These are phyloP conservation scores for Hyphopichia khmerensis DNA, from an alignment of 1,139 yeast genomes.

Conservation along the genomic window DNA sequence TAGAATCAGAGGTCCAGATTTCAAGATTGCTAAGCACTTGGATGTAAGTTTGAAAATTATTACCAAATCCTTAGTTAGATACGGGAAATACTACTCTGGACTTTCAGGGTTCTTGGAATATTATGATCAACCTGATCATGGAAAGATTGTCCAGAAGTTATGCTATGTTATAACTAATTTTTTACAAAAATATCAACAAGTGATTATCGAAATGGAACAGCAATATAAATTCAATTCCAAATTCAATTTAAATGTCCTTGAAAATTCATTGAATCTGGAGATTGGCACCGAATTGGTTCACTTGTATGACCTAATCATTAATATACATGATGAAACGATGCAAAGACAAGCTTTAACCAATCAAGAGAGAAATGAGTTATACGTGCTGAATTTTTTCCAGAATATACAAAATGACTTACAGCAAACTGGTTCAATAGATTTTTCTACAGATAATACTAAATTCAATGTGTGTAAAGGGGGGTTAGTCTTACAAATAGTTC, in stretches of 20 bases:
- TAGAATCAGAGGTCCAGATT: slow-evolving; percentile 69
- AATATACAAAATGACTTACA: slow-evolving; percentile 42
- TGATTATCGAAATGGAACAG: slow-evolving; percentile 53
- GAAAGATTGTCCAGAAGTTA: slow-evolving; percentile 72
- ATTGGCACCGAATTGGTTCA: slow-evolving; percentile 42
- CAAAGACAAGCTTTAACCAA: slow-evolving; percentile 12
- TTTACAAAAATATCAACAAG: slow-evolving; percentile 45
- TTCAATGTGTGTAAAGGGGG: slow-evolving; percentile 69
- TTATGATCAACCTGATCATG: slow-evolving; percentile 57
- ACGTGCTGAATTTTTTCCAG: slow-evolving; percentile 35
- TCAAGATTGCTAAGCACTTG: slow-evolving; percentile 65
- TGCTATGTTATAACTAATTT: slow-evolving; percentile 58
- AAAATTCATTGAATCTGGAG: slow-evolving; percentile 30
- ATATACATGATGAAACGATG: slow-evolving; percentile 42
- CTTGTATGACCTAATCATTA: slow-evolving; percentile 53
- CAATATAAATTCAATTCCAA: slow-evolving; percentile 45
- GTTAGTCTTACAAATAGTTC: slow-evolving; percentile 58
- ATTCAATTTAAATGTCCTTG: slow-evolving; percentile 35
- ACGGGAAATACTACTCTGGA: slow-evolving; percentile 63
- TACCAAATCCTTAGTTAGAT: slow-evolving; percentile 58
- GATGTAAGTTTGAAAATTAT: slow-evolving; percentile 75
- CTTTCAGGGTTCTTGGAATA: slow-evolving; percentile 54
- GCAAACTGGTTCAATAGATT: slow-evolving; percentile 44
- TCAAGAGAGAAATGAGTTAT: slow-evolving; percentile 21
- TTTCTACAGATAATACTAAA: slow-evolving; percentile 52